Base-by-base conservation (phyloP, 768 basidiomycete species). In the Boletus rubroflammeus region DNA sequence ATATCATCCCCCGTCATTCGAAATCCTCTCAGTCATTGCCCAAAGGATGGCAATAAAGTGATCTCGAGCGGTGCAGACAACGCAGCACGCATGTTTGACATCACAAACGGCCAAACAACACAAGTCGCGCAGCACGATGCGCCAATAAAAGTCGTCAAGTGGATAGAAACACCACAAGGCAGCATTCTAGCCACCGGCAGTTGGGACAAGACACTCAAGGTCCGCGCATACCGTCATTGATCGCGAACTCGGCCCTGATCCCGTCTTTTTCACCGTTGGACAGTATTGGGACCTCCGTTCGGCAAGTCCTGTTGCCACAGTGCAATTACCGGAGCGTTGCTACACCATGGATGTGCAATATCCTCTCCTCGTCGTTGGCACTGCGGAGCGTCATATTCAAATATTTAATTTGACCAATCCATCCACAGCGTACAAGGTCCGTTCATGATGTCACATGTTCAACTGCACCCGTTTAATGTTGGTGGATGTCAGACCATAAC, bases 131-230 rank as follows among this genome's bases (percentile, higher is more conserved):
- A 88, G 56, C 94, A 98, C 58, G 93, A 97, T 68, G 90, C 86
- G 43, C 90, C 90, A 11, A 84, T 96, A 63, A 90, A 86, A 69
- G 84, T 82, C 54, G 85, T 93, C 36, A 80, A 83, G 50, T 94
- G 88, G 84, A 77, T 93, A 49, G 88, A 94, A 57, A 81, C 86
- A 6, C 84, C 83, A 21, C 81, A 81, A 57, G 81, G 81, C 34
- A 83, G 90, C 14, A 84, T 95, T 57, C 76, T 95, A 19, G 91
- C 86, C 13, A 98, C 96, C 1, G 97, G 94, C 10, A 93, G 93
- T 50, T 99, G 97, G 97, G 96, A 99, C 71, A 96, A 96, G 74
- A 96, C 92, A 2, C 73, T 98, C 67, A 96, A 94, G 79, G 95
- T 94, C 60, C 3, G 56, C 59, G 1, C 44, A 41, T 47, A 55